phyloP scores from a whole-genome alignment of 2,329 filamentous ascomycete species.

The Sporothrix sp. region DNA sequence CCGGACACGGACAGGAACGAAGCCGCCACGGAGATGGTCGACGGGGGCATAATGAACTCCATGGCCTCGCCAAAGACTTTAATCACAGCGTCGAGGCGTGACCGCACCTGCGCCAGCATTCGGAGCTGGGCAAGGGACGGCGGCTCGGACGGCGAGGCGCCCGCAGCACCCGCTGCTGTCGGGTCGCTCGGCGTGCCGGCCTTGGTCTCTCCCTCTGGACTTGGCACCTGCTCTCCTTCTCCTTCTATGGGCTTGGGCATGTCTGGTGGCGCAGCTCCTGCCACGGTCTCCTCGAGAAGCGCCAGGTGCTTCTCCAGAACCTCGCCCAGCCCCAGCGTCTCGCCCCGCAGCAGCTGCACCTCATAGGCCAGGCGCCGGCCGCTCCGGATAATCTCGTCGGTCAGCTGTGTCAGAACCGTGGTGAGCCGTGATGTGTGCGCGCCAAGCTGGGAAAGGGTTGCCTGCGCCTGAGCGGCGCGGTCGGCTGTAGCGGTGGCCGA shows the following conservation, averaged over 20 bases:
- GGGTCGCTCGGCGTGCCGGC: not conserved
- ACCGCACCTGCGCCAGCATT: conserved; percentile 70
- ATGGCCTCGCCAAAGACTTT: conserved; percentile 90
- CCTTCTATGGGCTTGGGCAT: too few species aligned
- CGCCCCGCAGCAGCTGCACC: conserved; percentile 84
- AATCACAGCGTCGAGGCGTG: conserved; percentile 80
- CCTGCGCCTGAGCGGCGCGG: conserved; percentile 71
- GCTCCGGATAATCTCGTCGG: conserved; percentile 87
- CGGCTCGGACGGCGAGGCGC: conserved; percentile 37
- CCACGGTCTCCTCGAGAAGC: conserved; percentile 56
- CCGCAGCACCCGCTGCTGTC: not conserved
- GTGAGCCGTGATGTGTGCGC: conserved; percentile 79
- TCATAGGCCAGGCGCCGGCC: conserved; percentile 86
- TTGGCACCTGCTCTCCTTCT: too few species aligned
- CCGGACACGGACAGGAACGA: conserved; percentile 86
- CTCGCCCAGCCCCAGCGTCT: conserved; percentile 72
- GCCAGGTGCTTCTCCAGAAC: conserved; percentile 42
- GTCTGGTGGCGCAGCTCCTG: too few species aligned
- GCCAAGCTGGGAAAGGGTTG: conserved; percentile 77
- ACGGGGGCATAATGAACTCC: conserved; percentile 87
- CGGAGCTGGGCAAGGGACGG: conserved; percentile 68
- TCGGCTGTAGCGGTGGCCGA: conserved; percentile 20
- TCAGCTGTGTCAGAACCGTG: conserved; percentile 73
- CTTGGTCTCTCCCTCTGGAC: too few species aligned
- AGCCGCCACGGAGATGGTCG: conserved; percentile 71